Evolutionary conservation across 1,284 basidiomycete genomes (phyloP).

Genomic region (Marasmius sp.): DNA sequence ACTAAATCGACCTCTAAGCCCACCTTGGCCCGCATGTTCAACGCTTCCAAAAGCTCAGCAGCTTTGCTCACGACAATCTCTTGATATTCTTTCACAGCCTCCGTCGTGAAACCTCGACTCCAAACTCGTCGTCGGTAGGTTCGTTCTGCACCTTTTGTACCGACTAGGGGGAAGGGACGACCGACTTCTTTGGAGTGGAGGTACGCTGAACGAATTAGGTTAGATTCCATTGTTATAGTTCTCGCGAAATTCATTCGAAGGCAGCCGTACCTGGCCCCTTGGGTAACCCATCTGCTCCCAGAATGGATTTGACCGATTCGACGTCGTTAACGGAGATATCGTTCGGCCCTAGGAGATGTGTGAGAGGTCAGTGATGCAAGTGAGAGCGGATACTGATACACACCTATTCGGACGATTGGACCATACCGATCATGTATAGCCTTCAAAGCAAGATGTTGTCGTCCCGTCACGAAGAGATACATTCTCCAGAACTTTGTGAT

Average conservation of each 20-base stretch:
- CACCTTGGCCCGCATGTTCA: slow-evolving; percentile 20
- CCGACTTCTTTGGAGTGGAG: background rate
- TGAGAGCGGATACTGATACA: background rate
- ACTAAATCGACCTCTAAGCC: slow-evolving; percentile 35
- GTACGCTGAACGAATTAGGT: background rate
- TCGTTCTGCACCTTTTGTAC: slow-evolving; percentile 32
- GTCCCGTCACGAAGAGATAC: slow-evolving; percentile 27
- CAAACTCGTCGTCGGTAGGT: slow-evolving; percentile 48
- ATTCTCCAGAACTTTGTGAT: slow-evolving; percentile 32
- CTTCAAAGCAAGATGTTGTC: slow-evolving; percentile 26
- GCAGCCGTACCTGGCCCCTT: slow-evolving; percentile 35
- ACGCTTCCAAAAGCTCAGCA: slow-evolving; percentile 34
- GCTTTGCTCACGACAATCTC: slow-evolving; percentile 37
- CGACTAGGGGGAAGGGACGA: background rate
- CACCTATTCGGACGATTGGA: slow-evolving; percentile 37
- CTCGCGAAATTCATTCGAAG: background rate
- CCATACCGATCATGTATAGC: slow-evolving; percentile 39
- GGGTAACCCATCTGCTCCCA: slow-evolving; percentile 20
- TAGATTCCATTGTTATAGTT: background rate
- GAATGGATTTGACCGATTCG: background rate
- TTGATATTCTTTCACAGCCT: slow-evolving; percentile 49
- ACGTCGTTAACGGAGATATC: slow-evolving; percentile 6
- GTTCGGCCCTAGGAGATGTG: slow-evolving; percentile 5
- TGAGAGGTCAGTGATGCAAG: background rate
- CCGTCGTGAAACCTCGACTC: slow-evolving; percentile 47